Conservation (phyloP, 371 early-diverging fungal genomes). For the Catenaria anguillulae region DNA sequence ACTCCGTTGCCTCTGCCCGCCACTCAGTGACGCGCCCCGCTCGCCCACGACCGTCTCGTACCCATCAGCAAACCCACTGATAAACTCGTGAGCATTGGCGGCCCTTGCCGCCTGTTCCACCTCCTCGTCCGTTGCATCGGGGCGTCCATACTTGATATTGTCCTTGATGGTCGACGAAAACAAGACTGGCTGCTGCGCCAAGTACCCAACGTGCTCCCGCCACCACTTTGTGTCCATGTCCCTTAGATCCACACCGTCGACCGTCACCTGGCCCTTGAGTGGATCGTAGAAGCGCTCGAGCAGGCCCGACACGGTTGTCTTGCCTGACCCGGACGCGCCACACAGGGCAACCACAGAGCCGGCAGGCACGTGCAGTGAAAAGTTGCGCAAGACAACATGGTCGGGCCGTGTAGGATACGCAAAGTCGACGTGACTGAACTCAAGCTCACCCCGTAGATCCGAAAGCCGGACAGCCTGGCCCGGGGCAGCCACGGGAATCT, state of each 20-base stretch:
- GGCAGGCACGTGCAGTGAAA: conserved; percentile 21
- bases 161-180: conserved; percentile 13
- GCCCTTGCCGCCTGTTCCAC: conserved; percentile 19
- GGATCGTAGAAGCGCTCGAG: conserved; percentile 16
- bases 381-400: conserved; percentile 18
- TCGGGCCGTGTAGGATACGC: conserved; percentile 26
- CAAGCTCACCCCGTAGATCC: conserved; percentile 5
- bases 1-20: conserved; percentile 78
- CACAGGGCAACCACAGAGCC: conserved; percentile 35
- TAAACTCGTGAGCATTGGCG: conserved; percentile 22
- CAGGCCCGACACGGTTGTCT: conserved; percentile 27
- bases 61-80: conserved; percentile 18
- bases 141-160: conserved; percentile 15
- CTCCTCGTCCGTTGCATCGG: conserved; percentile 22
- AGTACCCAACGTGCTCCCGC: conserved; percentile 21
- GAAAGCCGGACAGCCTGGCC: not conserved
- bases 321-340: conserved; percentile 39
- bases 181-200: conserved; percentile 22
- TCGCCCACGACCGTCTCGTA: conserved; percentile 18
- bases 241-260: conserved; percentile 15
- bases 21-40: conserved; percentile 51
- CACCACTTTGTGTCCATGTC: conserved; percentile 13
- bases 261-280: conserved; percentile 1
- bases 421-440: conserved; percentile 10
- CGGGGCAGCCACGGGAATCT: conserved; percentile 11